phyloP scores from a whole-genome alignment of 2,329 filamentous ascomycete species.

The Ascochyta lentis region DNA sequence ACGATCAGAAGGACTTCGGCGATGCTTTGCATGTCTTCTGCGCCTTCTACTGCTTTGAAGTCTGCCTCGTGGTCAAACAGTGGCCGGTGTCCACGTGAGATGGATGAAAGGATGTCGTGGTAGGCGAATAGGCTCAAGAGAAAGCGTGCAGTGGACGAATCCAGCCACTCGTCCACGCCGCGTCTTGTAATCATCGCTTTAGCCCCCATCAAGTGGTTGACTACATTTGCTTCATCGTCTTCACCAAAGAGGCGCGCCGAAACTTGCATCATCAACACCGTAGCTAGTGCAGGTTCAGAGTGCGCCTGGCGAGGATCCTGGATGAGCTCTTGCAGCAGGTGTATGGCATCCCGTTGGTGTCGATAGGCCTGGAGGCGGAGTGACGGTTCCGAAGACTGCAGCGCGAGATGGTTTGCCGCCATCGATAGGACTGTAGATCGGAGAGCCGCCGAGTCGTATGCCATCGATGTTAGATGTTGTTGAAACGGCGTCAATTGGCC shows the following conservation, averaged over 20 bases:
- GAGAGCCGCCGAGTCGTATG: constrained; percentile 32
- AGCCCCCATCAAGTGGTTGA: constrained; percentile 40
- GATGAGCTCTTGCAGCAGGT: constrained; percentile 32
- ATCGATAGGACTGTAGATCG: constrained; percentile 42
- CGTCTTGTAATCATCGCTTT: constrained; percentile 40
- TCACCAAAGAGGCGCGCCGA: constrained; percentile 38
- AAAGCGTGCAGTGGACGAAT: constrained; percentile 34
- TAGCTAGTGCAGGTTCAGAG: constrained; percentile 35
- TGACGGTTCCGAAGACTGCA: constrained; percentile 26
- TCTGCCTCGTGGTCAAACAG: constrained; percentile 28
- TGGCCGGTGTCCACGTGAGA: constrained; percentile 36
- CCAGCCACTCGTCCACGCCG: constrained; percentile 12
- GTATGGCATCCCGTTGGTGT: constrained; percentile 39
- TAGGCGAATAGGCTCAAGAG: constrained; percentile 41
- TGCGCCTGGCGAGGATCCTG: constrained; percentile 27
- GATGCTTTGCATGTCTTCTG: constrained; percentile 30
- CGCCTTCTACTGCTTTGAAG: constrained; percentile 36
- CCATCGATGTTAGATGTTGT: constrained; percentile 38
- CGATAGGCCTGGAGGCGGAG: constrained; percentile 35
- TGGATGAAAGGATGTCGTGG: constrained; percentile 42
- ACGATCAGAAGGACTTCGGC: constrained; percentile 36
- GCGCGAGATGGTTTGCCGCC: constrained; percentile 39
- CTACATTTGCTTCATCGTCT: constrained; percentile 34
- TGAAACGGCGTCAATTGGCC: constrained; percentile 34
- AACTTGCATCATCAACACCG: constrained; percentile 45